A percentile compares a stretch with the other conserved stretches of the same genome.
phyloP scores from a whole-genome alignment of 805 yeast species.

The Saturnispora diversa region DNA sequence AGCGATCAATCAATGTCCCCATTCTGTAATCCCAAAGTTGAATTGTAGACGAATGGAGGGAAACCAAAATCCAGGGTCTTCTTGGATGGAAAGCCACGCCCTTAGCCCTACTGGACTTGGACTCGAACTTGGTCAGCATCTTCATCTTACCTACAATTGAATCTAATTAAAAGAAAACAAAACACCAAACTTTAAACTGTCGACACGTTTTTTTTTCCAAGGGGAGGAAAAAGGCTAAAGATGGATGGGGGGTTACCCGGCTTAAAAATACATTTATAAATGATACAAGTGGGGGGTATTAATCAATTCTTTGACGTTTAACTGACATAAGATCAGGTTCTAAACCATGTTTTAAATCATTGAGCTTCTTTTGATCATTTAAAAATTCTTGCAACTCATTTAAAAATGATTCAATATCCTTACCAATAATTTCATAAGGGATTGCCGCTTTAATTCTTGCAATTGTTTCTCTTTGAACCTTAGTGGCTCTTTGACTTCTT shows the following conservation, averaged over 20 bases:
- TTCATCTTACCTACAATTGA: slow-evolving; percentile 52
- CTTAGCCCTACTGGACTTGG: slow-evolving; percentile 94
- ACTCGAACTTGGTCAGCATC: slow-evolving; percentile 41
- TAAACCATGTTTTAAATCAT: background rate
- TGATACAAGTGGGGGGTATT: no score
- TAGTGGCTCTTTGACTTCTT: background rate
- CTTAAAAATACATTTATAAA: no score
- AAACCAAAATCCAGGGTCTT: slow-evolving; percentile 94
- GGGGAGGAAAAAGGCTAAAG: background rate
- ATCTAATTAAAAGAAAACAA: background rate
- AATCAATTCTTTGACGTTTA: background rate
- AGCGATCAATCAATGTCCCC: slow-evolving; percentile 95
- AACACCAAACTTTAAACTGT: background rate
- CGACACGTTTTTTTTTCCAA: slow-evolving; percentile 2
- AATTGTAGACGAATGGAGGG: slow-evolving; percentile 95
- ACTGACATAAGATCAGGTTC: background rate
- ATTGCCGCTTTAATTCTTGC: slow-evolving; percentile 38
- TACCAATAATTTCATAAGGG: slow-evolving; percentile 11
- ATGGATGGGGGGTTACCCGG: background rate
- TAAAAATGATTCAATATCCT: slow-evolving; percentile 7
- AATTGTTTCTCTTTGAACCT: background rate
- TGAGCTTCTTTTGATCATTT: background rate
- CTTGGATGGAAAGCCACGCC: slow-evolving; percentile 96
- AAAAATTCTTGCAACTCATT: background rate
- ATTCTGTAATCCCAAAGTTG: slow-evolving; percentile 99